Conservation (phyloP, 2,329 filamentous ascomycete genomes). For the Thermoascus crustaceus region DNA sequence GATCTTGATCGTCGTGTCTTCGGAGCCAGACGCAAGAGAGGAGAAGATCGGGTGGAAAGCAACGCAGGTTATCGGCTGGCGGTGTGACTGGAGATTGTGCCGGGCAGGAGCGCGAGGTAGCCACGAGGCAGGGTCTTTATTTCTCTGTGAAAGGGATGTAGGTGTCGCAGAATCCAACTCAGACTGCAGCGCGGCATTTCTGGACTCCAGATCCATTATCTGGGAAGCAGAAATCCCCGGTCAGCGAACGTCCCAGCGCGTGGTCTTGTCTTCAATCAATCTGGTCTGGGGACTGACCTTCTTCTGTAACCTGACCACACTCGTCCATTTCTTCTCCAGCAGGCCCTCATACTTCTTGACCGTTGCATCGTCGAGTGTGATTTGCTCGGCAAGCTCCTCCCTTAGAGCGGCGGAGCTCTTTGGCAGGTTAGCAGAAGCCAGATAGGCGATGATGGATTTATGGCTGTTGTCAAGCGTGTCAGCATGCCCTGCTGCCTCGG, state of each 20-base stretch:
- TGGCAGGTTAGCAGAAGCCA: conserved; percentile 63
- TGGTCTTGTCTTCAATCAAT: too few relatives aligned
- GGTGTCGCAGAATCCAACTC: conserved; percentile 81
- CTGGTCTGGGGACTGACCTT: conserved; percentile 52
- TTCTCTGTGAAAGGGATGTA: conserved; percentile 65
- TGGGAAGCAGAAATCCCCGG: conserved; percentile 28
- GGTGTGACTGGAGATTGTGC: conserved; percentile 76
- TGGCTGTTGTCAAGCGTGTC: conserved; percentile 51
- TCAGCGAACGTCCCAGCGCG: conserved; percentile 4
- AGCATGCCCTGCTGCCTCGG: too few relatives aligned
- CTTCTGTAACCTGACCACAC: conserved; percentile 87
- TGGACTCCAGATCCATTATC: conserved; percentile 89
- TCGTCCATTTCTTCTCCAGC: conserved; percentile 98
- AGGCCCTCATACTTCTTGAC: conserved; percentile 91
- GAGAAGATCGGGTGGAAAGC: conserved; percentile 91
- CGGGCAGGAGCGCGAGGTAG: conserved; percentile 74
- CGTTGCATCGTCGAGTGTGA: conserved; percentile 67
- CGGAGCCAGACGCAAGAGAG: conserved; percentile 79
- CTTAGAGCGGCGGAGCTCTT: conserved; percentile 64
- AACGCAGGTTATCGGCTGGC: conserved; percentile 72
- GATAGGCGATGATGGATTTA: conserved; percentile 88
- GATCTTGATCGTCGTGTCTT: conserved; percentile 90
- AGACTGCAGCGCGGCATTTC: conserved; percentile 62
- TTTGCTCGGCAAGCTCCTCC: conserved; percentile 62
- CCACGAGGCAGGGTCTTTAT: conserved; percentile 79